A percentile compares a stretch with the other conserved stretches of the same genome.
These are phyloP conservation scores for Acacia pycnantha DNA, from an alignment of 331 rosid genomes.

Conservation along the genomic window DNA sequence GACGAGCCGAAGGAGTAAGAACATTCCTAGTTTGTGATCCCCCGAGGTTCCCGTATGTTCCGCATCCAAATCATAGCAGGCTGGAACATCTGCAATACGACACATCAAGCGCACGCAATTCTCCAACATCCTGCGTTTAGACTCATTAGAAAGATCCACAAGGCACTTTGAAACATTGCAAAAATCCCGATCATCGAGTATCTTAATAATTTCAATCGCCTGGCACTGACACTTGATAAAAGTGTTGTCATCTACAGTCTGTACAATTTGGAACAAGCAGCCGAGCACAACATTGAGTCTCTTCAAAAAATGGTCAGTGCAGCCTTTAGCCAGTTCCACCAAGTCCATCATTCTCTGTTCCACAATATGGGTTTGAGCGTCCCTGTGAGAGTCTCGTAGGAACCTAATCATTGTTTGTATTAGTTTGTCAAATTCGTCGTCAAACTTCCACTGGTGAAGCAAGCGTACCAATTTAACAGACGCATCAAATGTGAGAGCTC, in stretches of 20 bases:
- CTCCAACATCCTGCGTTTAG: background rate
- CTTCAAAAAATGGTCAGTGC: background rate
- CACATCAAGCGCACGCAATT: slow-evolving; percentile 8
- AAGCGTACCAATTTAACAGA: background rate
- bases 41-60: background rate
- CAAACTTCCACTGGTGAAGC: background rate
- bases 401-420: background rate
- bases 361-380: background rate
- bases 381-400: background rate
- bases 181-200: background rate
- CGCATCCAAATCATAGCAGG: background rate
- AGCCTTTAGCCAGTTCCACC: background rate
- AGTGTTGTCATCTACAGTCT: background rate
- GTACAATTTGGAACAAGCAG: slow-evolving; percentile 9
- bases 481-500: background rate
- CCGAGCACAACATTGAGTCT: background rate
- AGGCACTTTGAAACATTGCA: background rate
- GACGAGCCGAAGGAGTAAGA: slow-evolving; percentile 11
- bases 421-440: background rate
- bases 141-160: background rate
- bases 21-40: background rate
- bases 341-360: background rate
- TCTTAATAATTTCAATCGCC: slow-evolving; percentile 3
- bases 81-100: background rate
- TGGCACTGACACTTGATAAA: background rate